phyloP scores from a whole-genome alignment of 768 basidiomycete species.

The Auricularia sp. region DNA sequence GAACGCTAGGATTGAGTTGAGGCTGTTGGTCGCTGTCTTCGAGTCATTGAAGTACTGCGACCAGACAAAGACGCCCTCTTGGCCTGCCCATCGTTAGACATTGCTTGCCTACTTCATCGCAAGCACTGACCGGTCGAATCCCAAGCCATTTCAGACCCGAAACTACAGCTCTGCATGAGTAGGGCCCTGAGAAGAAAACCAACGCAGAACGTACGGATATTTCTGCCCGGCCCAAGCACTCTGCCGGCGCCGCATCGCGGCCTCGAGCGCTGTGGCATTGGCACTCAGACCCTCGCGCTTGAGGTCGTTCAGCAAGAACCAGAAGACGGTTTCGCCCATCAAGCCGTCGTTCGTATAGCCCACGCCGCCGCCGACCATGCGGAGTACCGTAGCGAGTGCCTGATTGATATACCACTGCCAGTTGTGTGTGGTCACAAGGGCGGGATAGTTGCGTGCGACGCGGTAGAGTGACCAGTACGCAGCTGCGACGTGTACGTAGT shows the following conservation, averaged over 20 bases:
- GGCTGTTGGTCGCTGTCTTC: constrained; percentile 38
- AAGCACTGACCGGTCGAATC: constrained; percentile 32
- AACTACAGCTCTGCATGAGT: constrained; percentile 22
- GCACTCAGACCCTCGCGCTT: constrained; percentile 40
- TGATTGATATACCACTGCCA: constrained; percentile 54
- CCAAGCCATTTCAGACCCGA: constrained; percentile 55
- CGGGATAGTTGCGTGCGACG: constrained; percentile 47
- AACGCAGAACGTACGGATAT: constrained; percentile 35
- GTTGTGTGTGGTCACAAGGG: constrained; percentile 33
- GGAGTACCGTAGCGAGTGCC: constrained; percentile 37
- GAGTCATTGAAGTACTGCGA: constrained; percentile 44
- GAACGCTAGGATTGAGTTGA: constrained; percentile 49
- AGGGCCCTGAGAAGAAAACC: background rate
- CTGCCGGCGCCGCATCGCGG: constrained; percentile 37
- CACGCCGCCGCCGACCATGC: constrained; percentile 37
- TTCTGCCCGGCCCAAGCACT: constrained; percentile 37
- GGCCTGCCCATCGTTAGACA: background rate
- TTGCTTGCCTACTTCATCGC: background rate
- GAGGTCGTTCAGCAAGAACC: constrained; percentile 38
- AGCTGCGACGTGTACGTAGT: constrained; percentile 27
- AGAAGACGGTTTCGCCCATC: constrained; percentile 49
- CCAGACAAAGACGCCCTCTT: constrained; percentile 50
- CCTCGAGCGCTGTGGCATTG: constrained; percentile 38
- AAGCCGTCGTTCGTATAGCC: constrained; percentile 39
- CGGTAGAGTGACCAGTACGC: constrained; percentile 50